Evolutionary conservation across 352 stramenopile species (phyloP), one percentile per base, ranked within the genome.

Genomic region (Phytophthora fragariaefolia): DNA sequence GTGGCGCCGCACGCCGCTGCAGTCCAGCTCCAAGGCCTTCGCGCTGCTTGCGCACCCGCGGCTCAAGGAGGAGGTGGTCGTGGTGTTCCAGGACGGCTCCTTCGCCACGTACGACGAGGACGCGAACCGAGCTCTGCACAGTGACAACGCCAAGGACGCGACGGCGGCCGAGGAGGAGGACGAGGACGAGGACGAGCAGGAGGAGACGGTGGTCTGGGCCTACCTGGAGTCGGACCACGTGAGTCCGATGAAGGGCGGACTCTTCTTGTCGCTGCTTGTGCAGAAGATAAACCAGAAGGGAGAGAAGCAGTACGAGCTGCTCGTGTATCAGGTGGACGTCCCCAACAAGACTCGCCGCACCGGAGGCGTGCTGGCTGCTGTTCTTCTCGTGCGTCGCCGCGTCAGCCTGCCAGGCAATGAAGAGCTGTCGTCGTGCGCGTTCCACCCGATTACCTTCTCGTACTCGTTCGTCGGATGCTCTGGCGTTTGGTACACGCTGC

Each of bases 391-490:
- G 30, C 76, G 82, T 47, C 71, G 74, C 48, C 27, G 68, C n/a
- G 58, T 86, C 17, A 51, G 54, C 2, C 17, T 76, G 22, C 67
- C 62, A 22, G 64, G 74, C 0, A 71, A 66, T 4, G 73, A 85
- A 12, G 59, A 69, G 26, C 55, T 84, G 17, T 70, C 69, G 22
- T 77, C 82, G 0, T 84, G 77, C 26, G 76, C 82, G 23, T 93
- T 92, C 71, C 82, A 92, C 68, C 80, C 78, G n/a, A 77, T 89
- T 45, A 89, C 74, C 10, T 83, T 90, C 49, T 81, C 83, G 40
- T 91, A 83, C 73, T 92, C 85, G 51, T 68, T 92, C 18, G 69
- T 92, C 24, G 79, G 82, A 36, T 73, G 66, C 9, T 85, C 72
- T 8, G 85, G 85, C 24, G 74, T 71, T 27, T 93, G 85, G 83